phyloP scores from a whole-genome alignment of 805 yeast species.

The Wickerhamiella siamensis region DNA sequence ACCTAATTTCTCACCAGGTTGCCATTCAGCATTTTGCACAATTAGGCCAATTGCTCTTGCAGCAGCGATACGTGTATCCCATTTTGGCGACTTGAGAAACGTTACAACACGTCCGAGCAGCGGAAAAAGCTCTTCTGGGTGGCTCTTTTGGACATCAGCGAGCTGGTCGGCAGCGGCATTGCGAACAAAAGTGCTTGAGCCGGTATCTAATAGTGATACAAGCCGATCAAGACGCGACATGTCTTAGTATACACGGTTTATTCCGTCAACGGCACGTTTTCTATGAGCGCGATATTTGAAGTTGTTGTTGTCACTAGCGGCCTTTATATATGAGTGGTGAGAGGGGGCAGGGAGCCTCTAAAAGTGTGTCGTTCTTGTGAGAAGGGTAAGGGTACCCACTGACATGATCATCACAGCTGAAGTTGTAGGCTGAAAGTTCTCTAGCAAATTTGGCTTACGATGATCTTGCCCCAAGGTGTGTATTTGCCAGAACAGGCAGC shows the following conservation, averaged over 20 bases:
- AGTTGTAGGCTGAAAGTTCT: too few relatives aligned
- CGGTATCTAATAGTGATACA: conserved; percentile 59
- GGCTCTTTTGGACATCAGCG: conserved; percentile 83
- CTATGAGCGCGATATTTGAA: not conserved
- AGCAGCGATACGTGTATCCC: conserved; percentile 95
- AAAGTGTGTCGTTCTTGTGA: too few relatives aligned
- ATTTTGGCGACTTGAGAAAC: conserved; percentile 60
- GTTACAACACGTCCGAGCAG: conserved; percentile 84
- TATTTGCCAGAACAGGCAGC: too few relatives aligned
- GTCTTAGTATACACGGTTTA: not conserved
- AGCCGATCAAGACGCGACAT: conserved; percentile 23
- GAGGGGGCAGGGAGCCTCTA: too few relatives aligned
- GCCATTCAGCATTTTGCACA: conserved; percentile 72
- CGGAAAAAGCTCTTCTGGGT: conserved; percentile 81
- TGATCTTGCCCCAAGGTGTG: too few relatives aligned
- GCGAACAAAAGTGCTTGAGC: conserved; percentile 84
- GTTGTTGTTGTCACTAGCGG: too few relatives aligned
- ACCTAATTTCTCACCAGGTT: conserved; percentile 45
- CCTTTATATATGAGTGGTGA: not conserved
- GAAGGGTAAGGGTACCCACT: too few relatives aligned
- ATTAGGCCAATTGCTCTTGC: conserved; percentile 93
- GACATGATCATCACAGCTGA: too few relatives aligned
- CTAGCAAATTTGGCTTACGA: too few relatives aligned
- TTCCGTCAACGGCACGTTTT: not conserved
- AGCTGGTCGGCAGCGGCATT: conserved; percentile 96